Evolutionary conservation across 2,329 filamentous ascomycete species (phyloP).

Genomic region (Stagonosporopsis vannaccii): DNA sequence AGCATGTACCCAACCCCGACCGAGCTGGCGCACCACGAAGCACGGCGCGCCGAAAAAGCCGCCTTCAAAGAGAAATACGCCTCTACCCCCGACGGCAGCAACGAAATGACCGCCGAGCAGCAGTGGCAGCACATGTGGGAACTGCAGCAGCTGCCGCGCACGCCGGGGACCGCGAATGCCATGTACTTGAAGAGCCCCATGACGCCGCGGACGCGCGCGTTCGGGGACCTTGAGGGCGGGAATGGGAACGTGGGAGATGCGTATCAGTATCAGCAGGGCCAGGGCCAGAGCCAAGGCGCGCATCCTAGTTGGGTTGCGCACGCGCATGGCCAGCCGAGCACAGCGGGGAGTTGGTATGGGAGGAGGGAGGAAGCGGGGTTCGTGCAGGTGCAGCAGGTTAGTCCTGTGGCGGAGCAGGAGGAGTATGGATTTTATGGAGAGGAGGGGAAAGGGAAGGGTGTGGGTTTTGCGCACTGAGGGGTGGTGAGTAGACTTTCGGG

Average conservation of each 20-base stretch:
- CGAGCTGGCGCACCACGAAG: constrained; percentile 28
- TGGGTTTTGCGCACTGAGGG: constrained; percentile 19
- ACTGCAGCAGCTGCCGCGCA: constrained; percentile 48
- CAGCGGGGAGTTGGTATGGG: constrained; percentile 13
- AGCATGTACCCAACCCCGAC: constrained; percentile 56
- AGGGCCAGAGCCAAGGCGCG: too few species aligned
- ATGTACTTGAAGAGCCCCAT: constrained; percentile 36
- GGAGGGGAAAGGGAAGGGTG: constrained; percentile 32
- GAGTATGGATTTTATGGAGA: constrained; percentile 25
- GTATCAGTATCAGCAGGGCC: too few species aligned
- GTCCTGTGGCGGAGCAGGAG: constrained; percentile 30
- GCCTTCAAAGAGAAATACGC: constrained; percentile 48
- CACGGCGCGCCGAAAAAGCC: constrained; percentile 42
- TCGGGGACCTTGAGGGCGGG: constrained; percentile 35
- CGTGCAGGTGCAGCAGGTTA: constrained; percentile 24
- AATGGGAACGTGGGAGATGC: constrained; percentile 13
- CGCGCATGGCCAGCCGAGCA: constrained; percentile 6
- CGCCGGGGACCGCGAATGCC: constrained; percentile 40
- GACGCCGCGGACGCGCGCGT: constrained; percentile 47
- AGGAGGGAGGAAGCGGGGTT: constrained; percentile 21
- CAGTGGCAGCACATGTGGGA: constrained; percentile 54
- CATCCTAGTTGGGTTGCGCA: constrained; percentile 16
- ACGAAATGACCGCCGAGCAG: constrained; percentile 47
- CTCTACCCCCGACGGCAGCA: constrained; percentile 33
- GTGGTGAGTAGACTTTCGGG: too few species aligned